Evolutionary conservation across 768 basidiomycete species (phyloP).

Genomic region (Favolaschia claudopus): DNA sequence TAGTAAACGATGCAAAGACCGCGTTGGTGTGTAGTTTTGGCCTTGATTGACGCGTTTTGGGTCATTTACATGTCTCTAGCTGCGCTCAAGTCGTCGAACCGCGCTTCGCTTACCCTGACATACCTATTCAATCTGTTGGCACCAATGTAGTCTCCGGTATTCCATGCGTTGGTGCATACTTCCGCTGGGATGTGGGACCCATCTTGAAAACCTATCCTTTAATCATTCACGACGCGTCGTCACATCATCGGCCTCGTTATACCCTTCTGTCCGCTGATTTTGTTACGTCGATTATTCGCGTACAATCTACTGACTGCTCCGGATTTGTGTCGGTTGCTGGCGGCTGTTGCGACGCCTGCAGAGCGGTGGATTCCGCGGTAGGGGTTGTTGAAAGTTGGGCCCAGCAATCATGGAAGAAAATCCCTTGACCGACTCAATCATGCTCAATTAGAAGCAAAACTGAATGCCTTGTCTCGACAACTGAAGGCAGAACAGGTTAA

Average conservation of each 20-base stretch:
- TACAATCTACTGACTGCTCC: conserved; percentile 9
- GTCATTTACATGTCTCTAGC: too few relatives aligned
- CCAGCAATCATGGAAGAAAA: conserved; percentile 21
- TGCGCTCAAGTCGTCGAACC: too few relatives aligned
- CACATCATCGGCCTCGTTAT: conserved; percentile 13
- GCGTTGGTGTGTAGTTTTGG: too few relatives aligned
- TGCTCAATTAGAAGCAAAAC: neutral
- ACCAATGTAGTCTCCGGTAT: too few relatives aligned
- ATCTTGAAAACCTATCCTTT: conserved; percentile 25
- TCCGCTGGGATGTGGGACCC: conserved; percentile 19
- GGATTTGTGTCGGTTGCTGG: neutral
- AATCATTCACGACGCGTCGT: conserved; percentile 14
- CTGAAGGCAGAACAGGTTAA: conserved; percentile 8
- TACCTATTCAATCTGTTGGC: too few relatives aligned
- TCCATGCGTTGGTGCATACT: conserved; percentile 9
- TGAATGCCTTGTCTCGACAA: neutral
- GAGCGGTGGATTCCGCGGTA: neutral
- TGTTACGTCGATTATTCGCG: conserved; percentile 31
- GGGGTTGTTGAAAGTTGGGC: conserved; percentile 9
- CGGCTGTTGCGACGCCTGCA: neutral
- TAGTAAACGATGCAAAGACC: too few relatives aligned
- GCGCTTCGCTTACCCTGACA: too few relatives aligned
- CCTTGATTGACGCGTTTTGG: too few relatives aligned
- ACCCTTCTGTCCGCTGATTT: conserved; percentile 17
- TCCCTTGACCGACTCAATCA: neutral